Base-by-base conservation (phyloP, 2,329 filamentous ascomycete species). In the Neonectria magnoliae region DNA sequence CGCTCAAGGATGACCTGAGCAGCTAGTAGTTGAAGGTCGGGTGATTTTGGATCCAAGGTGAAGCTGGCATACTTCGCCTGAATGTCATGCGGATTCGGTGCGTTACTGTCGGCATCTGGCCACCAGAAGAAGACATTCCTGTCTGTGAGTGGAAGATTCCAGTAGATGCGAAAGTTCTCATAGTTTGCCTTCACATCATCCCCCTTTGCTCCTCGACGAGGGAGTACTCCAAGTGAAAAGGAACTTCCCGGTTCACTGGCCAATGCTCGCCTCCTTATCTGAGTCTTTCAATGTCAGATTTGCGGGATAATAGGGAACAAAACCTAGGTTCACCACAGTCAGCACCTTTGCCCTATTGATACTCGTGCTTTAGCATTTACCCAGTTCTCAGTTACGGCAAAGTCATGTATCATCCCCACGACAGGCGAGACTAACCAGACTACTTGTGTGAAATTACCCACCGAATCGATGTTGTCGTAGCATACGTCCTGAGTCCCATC, bases 111-210 rank as follows among this genome's bases (percentile, higher is more conserved):
- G 2, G 45, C 25, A 33, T 59, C 56, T 20, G 56, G 56, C 56
- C 56, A 59, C 56, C 56, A 59, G 38, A 63, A 63, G 55, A 63
- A 63, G 1, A 63, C 60, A 22, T 63, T 63, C 22, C 59, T 55
- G 42, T 63, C 55, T 0, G 60, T 58, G 8, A 58, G 42, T 5
- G 60, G 48, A 13, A 63, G 54, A 13, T 11, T 33, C 4, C 3
- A 4, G 31, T 13, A 9, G 7, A 38, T 38, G 5, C 13, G 5
- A 14, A n/a, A 13, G 11, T n/a, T n/a, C 1, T 16, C 13, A 16
- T 18, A 3, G 27, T 22, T 2, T 51, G 52, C 56, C 59, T 62
- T 62, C 33, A 57, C 59, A 20, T 62, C 59, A 5, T 38, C 20
- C 2, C 52, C 44, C 20, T 62, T 57, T 6, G 45, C 59, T 18